phyloP scores from a whole-genome alignment of 140 eudicot genomes.

The Stevia rebaudiana region DNA sequence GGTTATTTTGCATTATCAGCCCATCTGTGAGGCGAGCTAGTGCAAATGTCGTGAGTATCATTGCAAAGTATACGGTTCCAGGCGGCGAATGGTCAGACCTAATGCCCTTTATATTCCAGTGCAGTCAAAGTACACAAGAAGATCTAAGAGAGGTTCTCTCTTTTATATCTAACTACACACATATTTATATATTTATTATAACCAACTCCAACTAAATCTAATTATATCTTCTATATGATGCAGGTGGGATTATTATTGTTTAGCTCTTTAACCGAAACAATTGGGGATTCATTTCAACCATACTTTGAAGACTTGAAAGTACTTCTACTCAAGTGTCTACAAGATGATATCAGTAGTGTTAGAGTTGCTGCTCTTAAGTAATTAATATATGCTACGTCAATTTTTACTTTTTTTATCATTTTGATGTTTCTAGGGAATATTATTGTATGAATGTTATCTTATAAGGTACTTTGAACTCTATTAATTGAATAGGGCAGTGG shows the following conservation, averaged over 20 bases:
- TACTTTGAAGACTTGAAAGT: conserved; percentile 66
- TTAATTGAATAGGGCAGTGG: conserved; percentile 69
- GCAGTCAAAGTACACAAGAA: conserved; percentile 83
- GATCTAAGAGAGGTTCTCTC: conserved; percentile 69
- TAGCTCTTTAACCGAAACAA: conserved; percentile 82
- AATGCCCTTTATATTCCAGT: conserved; percentile 69
- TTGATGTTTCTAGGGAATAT: not conserved
- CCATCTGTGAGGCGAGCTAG: conserved; percentile 93
- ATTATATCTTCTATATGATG: conserved; percentile 26
- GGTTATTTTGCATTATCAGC: conserved; percentile 39
- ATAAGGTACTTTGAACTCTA: conserved; percentile 15
- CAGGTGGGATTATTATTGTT: conserved; percentile 84
- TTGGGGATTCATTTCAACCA: conserved; percentile 77
- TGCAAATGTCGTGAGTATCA: conserved; percentile 81
- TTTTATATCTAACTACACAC: not conserved
- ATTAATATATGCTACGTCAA: too few species aligned
- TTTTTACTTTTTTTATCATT: not conserved
- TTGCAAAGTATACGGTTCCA: conserved; percentile 90
- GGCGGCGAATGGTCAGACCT: conserved; percentile 93
- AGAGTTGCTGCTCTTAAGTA: conserved; percentile 96
- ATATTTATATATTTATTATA: not conserved
- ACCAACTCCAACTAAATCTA: not conserved
- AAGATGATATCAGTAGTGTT: conserved; percentile 74
- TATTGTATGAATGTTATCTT: not conserved
- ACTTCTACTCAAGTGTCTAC: conserved; percentile 72